These are phyloP conservation scores for Oryza nivara DNA, from an alignment of 176 grass and related monocot genomes.

Conservation along the genomic window DNA sequence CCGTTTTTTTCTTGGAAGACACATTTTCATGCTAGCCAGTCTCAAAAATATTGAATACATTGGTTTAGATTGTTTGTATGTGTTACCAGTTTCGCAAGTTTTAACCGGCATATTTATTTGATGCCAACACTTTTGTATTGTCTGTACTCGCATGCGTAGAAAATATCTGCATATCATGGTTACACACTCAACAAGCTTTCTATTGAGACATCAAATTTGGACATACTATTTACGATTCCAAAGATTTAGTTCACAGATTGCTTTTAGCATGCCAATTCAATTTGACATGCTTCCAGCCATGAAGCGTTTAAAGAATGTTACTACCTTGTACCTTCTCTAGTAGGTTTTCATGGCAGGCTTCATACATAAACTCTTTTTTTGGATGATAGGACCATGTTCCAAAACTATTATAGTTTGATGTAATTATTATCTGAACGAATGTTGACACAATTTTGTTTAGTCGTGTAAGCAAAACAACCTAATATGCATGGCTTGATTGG, in stretches of 20 bases:
- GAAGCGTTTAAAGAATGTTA: not conserved
- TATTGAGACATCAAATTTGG: not conserved
- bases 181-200: not conserved
- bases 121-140: not conserved
- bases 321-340: slow-evolving; percentile 22
- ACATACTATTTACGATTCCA: not conserved
- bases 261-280: not conserved
- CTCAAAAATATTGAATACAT: slow-evolving; percentile 5
- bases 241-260: not conserved
- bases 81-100: not conserved
- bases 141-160: not conserved
- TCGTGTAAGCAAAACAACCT: not conserved
- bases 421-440: not conserved
- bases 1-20: not conserved
- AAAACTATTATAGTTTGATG: not conserved
- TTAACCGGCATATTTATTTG: slow-evolving; percentile 10
- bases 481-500: not conserved
- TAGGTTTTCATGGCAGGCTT: slow-evolving; percentile 5
- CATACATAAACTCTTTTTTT: not conserved
- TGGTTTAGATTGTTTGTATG: slow-evolving; percentile 6
- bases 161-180: slow-evolving; percentile 6
- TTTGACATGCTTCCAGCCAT: slow-evolving; percentile 24
- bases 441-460: not conserved
- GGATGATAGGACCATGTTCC: not conserved
- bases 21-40: not conserved